Evolutionary conservation across 75 land plant species (phyloP).

Genomic region (Larix kaempferi): DNA sequence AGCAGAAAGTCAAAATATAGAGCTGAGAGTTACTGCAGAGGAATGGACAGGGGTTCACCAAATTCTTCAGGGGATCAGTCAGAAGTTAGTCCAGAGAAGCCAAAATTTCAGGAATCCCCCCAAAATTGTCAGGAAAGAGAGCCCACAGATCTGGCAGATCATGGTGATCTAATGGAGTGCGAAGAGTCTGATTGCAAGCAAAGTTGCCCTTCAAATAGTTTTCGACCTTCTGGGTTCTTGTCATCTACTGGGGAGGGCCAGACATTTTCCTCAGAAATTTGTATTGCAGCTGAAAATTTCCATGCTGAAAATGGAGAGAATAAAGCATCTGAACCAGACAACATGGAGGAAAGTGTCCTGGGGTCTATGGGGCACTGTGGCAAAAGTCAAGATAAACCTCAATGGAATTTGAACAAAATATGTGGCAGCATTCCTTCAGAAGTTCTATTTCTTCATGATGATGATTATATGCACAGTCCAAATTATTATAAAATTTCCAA

Average conservation of each 20-base stretch:
- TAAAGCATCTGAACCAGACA: conserved; percentile 1
- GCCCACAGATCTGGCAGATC: background rate
- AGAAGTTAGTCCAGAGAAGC: background rate
- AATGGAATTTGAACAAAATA: no score
- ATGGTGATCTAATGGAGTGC: background rate
- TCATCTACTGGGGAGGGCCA: background rate
- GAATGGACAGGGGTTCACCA: background rate
- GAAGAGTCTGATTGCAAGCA: conserved; percentile 2
- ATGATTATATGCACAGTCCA: no score
- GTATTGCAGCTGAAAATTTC: background rate
- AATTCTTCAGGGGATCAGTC: background rate
- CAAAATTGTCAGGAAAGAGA: background rate
- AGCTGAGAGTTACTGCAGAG: no score
- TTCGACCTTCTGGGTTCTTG: background rate
- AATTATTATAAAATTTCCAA: no score
- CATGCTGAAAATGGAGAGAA: background rate
- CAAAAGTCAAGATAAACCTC: background rate
- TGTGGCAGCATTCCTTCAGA: no score
- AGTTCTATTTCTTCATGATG: no score
- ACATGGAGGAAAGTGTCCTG: background rate
- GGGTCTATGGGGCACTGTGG: background rate
- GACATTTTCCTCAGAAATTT: background rate
- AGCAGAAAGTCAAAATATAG: background rate
- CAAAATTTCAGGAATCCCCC: background rate
- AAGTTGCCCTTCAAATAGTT: background rate